Evolutionary conservation across 345 rosid genomes (phyloP).

Genomic region (Diplotaxis tenuifolia): DNA sequence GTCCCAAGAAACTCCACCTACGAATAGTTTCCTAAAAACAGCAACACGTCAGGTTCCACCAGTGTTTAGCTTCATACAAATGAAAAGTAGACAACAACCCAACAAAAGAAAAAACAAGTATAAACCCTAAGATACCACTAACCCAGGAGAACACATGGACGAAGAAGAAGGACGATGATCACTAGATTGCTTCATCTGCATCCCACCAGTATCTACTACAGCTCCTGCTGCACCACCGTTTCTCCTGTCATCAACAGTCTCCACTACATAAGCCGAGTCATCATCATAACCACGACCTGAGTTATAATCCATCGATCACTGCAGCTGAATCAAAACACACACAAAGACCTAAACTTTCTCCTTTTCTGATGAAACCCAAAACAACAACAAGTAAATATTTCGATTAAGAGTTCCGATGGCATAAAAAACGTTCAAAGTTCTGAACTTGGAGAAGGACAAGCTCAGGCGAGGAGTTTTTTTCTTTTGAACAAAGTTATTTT

Average conservation of each 20-base stretch:
- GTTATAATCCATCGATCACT: conserved; percentile 37
- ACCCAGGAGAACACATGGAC: conserved; percentile 40
- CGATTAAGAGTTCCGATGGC: conserved; percentile 1
- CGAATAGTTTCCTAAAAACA: conserved; percentile 60
- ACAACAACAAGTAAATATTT: background rate
- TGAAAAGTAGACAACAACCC: background rate
- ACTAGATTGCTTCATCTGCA: conserved; percentile 29
- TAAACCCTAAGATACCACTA: conserved; percentile 16
- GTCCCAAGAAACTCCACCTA: conserved; percentile 68
- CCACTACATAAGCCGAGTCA: conserved; percentile 30
- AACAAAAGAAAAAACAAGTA: background rate
- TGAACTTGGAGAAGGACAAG: conserved; percentile 6
- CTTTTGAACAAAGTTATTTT: background rate
- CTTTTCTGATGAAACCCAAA: conserved; percentile 13
- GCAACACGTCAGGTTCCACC: conserved; percentile 20
- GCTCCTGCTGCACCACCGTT: conserved; percentile 23
- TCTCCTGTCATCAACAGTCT: conserved; percentile 20
- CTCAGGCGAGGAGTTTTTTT: conserved; percentile 14
- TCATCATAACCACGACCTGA: conserved; percentile 32
- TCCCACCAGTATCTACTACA: conserved; percentile 31
- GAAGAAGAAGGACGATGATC: conserved; percentile 33
- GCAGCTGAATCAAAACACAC: conserved; percentile 16
- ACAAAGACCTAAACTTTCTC: conserved; percentile 11
- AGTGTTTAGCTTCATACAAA: background rate
- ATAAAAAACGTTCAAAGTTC: too few species aligned